phyloP scores from a whole-genome alignment of 371 early-diverging fungal species.

The Apophysomyces elegans region DNA sequence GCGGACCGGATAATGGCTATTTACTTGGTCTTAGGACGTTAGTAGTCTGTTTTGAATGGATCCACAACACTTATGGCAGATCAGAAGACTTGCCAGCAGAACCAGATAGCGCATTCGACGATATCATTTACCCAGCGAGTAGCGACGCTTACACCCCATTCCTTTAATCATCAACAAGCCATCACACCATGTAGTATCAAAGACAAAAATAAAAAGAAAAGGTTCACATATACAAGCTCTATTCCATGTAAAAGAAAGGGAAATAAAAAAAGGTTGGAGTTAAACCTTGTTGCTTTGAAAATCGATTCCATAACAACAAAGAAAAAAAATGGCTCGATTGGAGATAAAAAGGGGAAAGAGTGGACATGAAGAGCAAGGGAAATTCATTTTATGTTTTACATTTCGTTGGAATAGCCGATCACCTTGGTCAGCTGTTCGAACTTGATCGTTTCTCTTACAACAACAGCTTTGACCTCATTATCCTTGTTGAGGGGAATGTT shows the following conservation, averaged over 20 bases:
- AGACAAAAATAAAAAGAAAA: neutral
- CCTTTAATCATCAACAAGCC: conserved; percentile 6
- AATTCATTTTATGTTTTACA: conserved; percentile 36
- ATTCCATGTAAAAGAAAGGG: neutral
- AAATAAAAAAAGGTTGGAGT: neutral
- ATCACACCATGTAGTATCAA: neutral
- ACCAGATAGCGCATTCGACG: conserved; percentile 34
- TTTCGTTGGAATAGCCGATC: conserved; percentile 71
- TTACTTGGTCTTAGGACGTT: conserved; percentile 74
- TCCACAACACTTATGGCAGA: conserved; percentile 53
- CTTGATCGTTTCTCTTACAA: conserved; percentile 85
- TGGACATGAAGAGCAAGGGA: conserved; percentile 6
- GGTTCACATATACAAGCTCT: conserved; percentile 3
- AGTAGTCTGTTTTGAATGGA: conserved; percentile 68
- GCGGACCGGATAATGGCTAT: conserved; percentile 75
- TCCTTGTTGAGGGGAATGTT: conserved; percentile 80
- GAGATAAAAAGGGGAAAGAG: neutral
- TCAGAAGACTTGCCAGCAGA: conserved; percentile 27
- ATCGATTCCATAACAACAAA: neutral
- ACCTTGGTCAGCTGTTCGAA: conserved; percentile 82
- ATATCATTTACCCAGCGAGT: conserved; percentile 35
- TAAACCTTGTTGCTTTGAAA: neutral
- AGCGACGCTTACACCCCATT: conserved; percentile 21
- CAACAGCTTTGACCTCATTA: conserved; percentile 82
- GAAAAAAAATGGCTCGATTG: neutral